Evolutionary conservation across 108 stramenopile species (phyloP), one percentile per base, ranked within the genome.

Genomic region (Aurantiochytrium sp.): DNA sequence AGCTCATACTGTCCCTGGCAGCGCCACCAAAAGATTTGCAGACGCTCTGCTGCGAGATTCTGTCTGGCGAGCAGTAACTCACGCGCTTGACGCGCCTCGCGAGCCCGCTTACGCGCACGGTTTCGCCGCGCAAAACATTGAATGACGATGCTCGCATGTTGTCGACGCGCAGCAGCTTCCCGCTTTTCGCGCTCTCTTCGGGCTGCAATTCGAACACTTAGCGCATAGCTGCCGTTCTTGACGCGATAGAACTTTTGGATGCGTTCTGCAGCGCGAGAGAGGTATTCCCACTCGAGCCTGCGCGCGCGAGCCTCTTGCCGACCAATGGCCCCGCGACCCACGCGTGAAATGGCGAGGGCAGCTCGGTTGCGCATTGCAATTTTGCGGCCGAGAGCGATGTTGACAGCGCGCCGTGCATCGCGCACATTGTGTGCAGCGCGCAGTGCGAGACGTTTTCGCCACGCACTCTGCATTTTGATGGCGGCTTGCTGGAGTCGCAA

Each of bases 11-110:
- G 10, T 6, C 76, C 76, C 28, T 83, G 6, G 49, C 49, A 53
- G 12, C 51, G 44, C 76, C 76, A 83, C 76, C 76, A 83, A 23
- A 83, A 83, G 51, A 83, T 83, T 45, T 83, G 76, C 16, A 83
- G 44, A 6, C 51, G 76, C 76, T 53, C 10, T 12, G 76, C 76
- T 53, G 76, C 76, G 12, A 53, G 45, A 45, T 83, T 23, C 51
- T 53, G 3, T 6, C 51, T 10, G 23, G 49, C 45, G 28, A 53
- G n/a, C 45, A 12, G 19, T 2, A 21, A 6, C 6, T 10, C 76
- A 4, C 12, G 18, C 10, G 8, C 43, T 53, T 21, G 43, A 14
- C 19, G n/a, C 4, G 14, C 14, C n/a, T 47, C 23, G n/a, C 28
- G 19, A 1, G 49, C 51, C 16, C 10, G 6, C 19, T 35, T 21